Evolutionary conservation across 225 moss, liverwort and hornwort genomes (phyloP).

Genomic region (Physcomitrellopsis africana): DNA sequence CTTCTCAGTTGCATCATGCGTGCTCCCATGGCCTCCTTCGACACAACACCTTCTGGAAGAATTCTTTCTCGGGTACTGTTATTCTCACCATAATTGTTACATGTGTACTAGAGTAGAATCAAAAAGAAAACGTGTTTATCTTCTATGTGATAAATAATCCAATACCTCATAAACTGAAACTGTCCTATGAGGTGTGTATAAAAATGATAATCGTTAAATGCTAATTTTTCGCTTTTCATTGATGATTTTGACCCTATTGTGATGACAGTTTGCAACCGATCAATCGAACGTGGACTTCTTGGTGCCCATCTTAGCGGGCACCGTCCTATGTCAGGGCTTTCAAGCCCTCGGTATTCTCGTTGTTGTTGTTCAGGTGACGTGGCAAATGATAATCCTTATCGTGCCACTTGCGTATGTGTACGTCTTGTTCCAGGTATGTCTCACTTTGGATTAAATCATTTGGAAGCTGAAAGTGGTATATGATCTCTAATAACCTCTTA

Average conservation of each 20-base stretch:
- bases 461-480: neutral
- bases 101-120: neutral
- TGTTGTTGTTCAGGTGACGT: constrained; percentile 52
- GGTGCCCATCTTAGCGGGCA: constrained; percentile 55
- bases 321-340: constrained; percentile 48
- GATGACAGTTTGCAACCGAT: constrained; percentile 64
- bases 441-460: neutral
- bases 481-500: too few species aligned
- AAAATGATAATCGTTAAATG: neutral
- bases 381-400: constrained; percentile 56
- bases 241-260: constrained; percentile 14
- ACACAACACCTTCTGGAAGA: constrained; percentile 62
- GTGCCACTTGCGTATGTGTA: constrained; percentile 51
- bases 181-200: too few species aligned
- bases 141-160: too few species aligned
- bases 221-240: neutral
- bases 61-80: constrained; percentile 62
- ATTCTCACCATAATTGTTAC: neutral
- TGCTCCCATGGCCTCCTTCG: constrained; percentile 76
- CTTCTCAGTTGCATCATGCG: constrained; percentile 52
- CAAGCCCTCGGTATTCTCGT: constrained; percentile 52
- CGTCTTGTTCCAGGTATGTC: constrained; percentile 48
- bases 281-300: constrained; percentile 61
- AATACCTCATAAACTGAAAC: too few species aligned
- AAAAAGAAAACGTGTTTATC: too few species aligned